Base-by-base conservation (phyloP, 176 grass and related monocot genomes). In the Aegilops sharonensis region DNA sequence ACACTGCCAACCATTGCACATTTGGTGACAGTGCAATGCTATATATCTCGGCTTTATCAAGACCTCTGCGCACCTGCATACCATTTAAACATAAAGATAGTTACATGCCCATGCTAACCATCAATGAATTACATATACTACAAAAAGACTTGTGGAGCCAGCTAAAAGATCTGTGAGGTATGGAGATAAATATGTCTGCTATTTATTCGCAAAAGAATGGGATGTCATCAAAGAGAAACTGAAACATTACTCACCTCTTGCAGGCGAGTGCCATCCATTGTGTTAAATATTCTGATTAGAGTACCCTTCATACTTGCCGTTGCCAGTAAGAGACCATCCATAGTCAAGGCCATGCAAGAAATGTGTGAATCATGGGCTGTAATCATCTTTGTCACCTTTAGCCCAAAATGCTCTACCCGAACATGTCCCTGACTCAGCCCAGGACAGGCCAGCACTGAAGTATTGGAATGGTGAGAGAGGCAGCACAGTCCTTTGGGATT, bases 251-350 rank as follows among this genome's bases (percentile, higher is more conserved):
- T 86, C 89, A 94, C 95, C 95, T 98, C 95, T 78, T 98, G 95
- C 79, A 98, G 68, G 69, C 84, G 93, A 81, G 86, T 95, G 57
- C 95, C 93, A 62, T 98, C 95, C 93, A 93, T 88, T 29, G 95
- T 98, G 68, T 98, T 98, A 68, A 98, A 98, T 89, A 98, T 95
- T 91, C 95, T 95, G 74, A 98, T 95, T 60, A 98, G 70, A 80
- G 95, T 98, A 4, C 95, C 95, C 88, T 98, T 95, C 64, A 89
- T 84, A 83, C 95, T 98, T 29, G 95, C 89, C 61, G 93, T 98
- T 83, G 91, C 95, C 54, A 98, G 87, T 73, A 98, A 83, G 72
- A 98, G 85, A 24, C 95, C 95, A 89, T 98, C 95, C 88, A 92
- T 83, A 68, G 95, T 98, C 69, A 98, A 83, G 17, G 95, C 40